A percentile compares a stretch with the other conserved stretches of the same genome.
These are phyloP conservation scores for Aeschynomene evenia DNA, from an alignment of 306 rosid species.

Conservation along the genomic window DNA sequence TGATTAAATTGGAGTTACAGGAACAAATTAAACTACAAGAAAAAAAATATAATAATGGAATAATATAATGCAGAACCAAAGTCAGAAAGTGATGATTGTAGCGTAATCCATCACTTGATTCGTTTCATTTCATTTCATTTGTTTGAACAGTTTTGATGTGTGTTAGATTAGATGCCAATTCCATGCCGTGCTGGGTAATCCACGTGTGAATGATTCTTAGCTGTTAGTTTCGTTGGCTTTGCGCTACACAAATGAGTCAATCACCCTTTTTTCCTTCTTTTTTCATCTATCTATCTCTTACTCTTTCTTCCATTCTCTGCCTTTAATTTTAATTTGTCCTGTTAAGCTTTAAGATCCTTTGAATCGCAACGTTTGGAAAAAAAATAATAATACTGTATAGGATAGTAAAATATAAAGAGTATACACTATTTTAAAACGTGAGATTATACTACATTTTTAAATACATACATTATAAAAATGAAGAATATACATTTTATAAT, in stretches of 20 bases:
- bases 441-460: no score
- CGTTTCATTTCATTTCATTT: neutral
- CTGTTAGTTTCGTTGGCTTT: constrained; percentile 8
- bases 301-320: no score
- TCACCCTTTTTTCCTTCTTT: neutral
- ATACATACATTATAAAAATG: no score
- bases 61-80: neutral
- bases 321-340: no score
- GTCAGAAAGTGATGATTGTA: neutral
- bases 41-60: neutral
- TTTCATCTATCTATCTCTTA: no score
- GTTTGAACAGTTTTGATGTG: neutral
- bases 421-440: no score
- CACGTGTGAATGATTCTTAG: constrained; percentile 3
- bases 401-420: no score
- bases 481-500: no score
- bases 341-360: no score
- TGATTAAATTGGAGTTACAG: no score
- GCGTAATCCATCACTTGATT: neutral
- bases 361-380: no score
- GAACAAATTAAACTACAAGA: neutral
- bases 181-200: constrained; percentile 36
- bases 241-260: neutral
- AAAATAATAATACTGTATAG: no score
- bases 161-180: neutral